Evolutionary conservation across 2,329 filamentous ascomycete genomes (phyloP).

Genomic region (Tolypocladium tundrense): DNA sequence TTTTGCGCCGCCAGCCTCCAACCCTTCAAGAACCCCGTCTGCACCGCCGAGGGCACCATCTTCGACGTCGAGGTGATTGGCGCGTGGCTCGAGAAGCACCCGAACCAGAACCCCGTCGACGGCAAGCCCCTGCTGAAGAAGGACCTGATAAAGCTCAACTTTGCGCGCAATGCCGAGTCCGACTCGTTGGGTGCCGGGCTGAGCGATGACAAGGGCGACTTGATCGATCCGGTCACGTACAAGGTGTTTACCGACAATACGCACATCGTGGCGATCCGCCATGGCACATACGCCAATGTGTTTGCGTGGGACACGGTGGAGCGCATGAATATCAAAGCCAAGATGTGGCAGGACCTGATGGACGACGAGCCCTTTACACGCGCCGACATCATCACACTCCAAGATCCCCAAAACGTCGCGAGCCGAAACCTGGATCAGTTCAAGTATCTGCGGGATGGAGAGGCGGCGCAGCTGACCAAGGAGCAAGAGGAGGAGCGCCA

Average conservation of each 20-base stretch:
- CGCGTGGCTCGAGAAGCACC: constrained; percentile 85
- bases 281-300: constrained; percentile 79
- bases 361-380: constrained; percentile 79
- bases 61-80: constrained; percentile 94
- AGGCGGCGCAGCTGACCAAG: constrained; percentile 54
- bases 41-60: constrained; percentile 75
- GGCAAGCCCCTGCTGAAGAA: constrained; percentile 67
- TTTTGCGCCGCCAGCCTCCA: constrained; percentile 95
- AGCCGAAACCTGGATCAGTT: constrained; percentile 77
- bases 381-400: constrained; percentile 89
- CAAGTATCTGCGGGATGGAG: constrained; percentile 79
- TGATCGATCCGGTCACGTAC: constrained; percentile 93
- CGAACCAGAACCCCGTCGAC: constrained; percentile 77
- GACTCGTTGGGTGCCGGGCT: constrained; percentile 36
- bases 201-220: constrained; percentile 57
- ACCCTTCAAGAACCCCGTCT: constrained; percentile 90
- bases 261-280: constrained; percentile 79
- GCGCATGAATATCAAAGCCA: constrained; percentile 89
- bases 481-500: constrained; percentile 60
- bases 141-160: constrained; percentile 84
- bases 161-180: constrained; percentile 76
- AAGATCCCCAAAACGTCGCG: constrained; percentile 86
- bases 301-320: constrained; percentile 96
- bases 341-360: constrained; percentile 88
- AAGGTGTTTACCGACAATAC: constrained; percentile 98